These are phyloP conservation scores for Penicillium crustosum DNA, from an alignment of 2,329 filamentous ascomycete species.

Conservation along the genomic window DNA sequence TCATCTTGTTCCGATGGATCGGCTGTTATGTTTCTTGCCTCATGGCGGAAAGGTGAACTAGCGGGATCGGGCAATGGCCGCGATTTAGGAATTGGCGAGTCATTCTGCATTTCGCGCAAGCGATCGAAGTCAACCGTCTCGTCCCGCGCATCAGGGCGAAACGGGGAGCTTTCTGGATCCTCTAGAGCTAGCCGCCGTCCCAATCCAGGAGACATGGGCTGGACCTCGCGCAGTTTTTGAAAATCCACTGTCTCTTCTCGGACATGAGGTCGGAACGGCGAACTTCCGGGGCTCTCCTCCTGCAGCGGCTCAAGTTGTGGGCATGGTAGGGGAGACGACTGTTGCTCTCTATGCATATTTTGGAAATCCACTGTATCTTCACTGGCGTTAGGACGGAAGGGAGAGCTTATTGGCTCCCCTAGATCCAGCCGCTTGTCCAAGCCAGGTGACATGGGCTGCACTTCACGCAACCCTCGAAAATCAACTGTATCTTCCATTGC, in stretches of 20 bases:
- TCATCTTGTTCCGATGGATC: conserved; percentile 21
- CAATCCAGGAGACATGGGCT: conserved; percentile 20
- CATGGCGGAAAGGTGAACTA: conserved; percentile 39
- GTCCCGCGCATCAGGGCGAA: conserved; percentile 33
- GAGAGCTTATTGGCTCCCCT: conserved; percentile 37
- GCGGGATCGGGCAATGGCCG: conserved; percentile 19
- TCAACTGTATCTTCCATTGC: conserved; percentile 35
- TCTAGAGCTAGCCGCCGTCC: conserved; percentile 16
- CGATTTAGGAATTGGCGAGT: conserved; percentile 14
- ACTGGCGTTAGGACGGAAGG: conserved; percentile 34
- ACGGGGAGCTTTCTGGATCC: conserved; percentile 39
- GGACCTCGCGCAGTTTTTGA: conserved; percentile 21
- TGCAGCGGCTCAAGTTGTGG: conserved; percentile 10
- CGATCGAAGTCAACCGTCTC: conserved; percentile 33
- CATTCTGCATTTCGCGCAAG: conserved; percentile 15
- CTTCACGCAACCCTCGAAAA: conserved; percentile 23
- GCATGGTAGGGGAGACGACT: conserved; percentile 9
- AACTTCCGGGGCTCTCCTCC: conserved; percentile 31
- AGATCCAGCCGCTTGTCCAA: conserved; percentile 17
- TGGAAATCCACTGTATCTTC: conserved; percentile 35
- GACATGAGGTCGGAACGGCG: conserved; percentile 36
- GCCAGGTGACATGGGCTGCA: conserved; percentile 18
- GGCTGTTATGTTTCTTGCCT: conserved; percentile 29
- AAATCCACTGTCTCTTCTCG: conserved; percentile 35
- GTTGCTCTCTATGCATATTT: conserved; percentile 18